Conservation (phyloP, 352 stramenopile genomes). For the Phytophthora pseudosyringae region DNA sequence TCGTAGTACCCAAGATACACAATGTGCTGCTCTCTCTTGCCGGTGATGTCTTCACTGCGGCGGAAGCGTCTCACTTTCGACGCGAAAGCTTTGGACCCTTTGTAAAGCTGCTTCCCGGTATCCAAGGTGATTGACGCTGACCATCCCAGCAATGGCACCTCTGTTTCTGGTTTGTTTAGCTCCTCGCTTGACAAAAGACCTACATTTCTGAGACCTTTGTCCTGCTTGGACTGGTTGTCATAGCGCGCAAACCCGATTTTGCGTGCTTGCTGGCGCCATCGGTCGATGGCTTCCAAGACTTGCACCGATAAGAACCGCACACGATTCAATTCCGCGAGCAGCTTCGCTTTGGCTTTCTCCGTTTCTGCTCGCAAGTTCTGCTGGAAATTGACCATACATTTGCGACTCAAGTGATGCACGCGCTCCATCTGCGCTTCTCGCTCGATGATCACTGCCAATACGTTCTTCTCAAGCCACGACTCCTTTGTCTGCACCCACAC, state of each 20-base stretch:
- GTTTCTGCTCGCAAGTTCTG: conserved; percentile 64
- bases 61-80: conserved; percentile 81
- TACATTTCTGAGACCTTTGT: conserved; percentile 5
- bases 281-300: conserved; percentile 70
- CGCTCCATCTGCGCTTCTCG: conserved; percentile 64
- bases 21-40: conserved; percentile 63
- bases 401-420: conserved; percentile 38
- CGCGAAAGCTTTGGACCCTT: conserved; percentile 71
- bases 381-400: conserved; percentile 76
- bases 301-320: conserved; percentile 74
- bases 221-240: conserved; percentile 21
- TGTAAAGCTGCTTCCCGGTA: conserved; percentile 70
- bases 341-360: conserved; percentile 34
- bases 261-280: conserved; percentile 61
- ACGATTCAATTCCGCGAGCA: conserved; percentile 58
- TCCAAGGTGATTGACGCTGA: conserved; percentile 73
- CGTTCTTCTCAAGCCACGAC: conserved; percentile 68
- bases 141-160: conserved; percentile 55
- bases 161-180: conserved; percentile 9
- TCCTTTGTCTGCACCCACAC: conserved; percentile 70
- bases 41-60: conserved; percentile 56
- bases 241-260: conserved; percentile 57
- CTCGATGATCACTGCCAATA: conserved; percentile 60
- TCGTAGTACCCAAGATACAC: conserved; percentile 78
- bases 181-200: neutral